Base-by-base conservation (phyloP, 345 rosid species). In the Cardamine occulta region DNA sequence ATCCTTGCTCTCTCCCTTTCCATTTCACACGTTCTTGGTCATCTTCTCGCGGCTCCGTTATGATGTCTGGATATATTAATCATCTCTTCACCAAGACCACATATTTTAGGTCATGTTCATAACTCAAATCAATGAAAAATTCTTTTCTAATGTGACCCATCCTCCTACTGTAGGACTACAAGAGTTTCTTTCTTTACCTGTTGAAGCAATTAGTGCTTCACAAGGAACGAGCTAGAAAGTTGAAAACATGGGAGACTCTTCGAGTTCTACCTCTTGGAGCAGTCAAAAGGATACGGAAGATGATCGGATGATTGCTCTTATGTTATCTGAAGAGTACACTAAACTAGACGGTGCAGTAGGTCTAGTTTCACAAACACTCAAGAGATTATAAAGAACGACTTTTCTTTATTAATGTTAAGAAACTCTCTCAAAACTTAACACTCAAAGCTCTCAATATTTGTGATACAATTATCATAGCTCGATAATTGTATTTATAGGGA, bases 261-360 rank as follows among this genome's bases (percentile, higher is more conserved):
- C 97, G 34, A 87, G 89, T 81, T 91, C 98, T n/a, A 86, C 89
- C 66, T 88, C 93, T 15, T 72, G 84, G 85, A 86, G 93, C 86
- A 91, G 91, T 71, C 90, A 84, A 63, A 89, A 54, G 79, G 91
- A 85, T 65, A 80, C 80, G 0, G 91, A 91, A 72, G 96, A 94
- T 83, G 98, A 94, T 44, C 85, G 82, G 63, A 88, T 91, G 96
- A 94, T 94, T 77, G 97, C 97, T 63, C 79, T 79, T 48, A 84
- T 88, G 31, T 77, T 94, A 66, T 81, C 98, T 5, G 97, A 94
- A 82, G 96, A 94, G 74, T 88, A 79, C 69, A 88, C 88, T 10
- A 80, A 88, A n/a, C 72, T 83, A 29, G 97, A 91, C 64, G 89
- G 89, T 69, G 90, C 90, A 8, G 88, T 94, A 52, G n/a, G n/a